phyloP scores from a whole-genome alignment of 768 basidiomycete genomes.

The Leccinum sublutescens region DNA sequence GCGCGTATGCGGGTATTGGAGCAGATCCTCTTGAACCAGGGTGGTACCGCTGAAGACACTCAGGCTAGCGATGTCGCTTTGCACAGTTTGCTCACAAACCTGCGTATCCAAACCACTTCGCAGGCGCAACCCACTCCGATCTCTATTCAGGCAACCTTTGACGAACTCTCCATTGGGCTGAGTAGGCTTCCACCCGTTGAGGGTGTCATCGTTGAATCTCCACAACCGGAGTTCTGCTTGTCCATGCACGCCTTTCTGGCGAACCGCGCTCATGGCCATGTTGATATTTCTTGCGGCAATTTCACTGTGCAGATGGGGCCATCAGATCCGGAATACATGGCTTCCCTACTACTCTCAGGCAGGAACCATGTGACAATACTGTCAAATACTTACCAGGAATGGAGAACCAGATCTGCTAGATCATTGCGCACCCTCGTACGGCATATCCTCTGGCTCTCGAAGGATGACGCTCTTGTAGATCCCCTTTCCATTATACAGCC shows the following conservation, averaged over 20 bases:
- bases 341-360: slow-evolving; percentile 12
- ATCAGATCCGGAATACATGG: slow-evolving; percentile 30
- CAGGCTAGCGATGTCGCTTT: slow-evolving; percentile 19
- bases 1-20: slow-evolving; percentile 46
- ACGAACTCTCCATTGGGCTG: slow-evolving; percentile 19
- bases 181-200: slow-evolving; percentile 4
- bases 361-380: slow-evolving; percentile 16
- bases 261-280: slow-evolving; percentile 2
- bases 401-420: slow-evolving; percentile 29
- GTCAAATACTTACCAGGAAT: slow-evolving; percentile 25
- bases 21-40: slow-evolving; percentile 33
- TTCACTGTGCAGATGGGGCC: slow-evolving; percentile 29
- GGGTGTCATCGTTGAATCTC: not conserved
- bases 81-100: slow-evolving; percentile 14
- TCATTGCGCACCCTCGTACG: slow-evolving; percentile 41
- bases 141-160: slow-evolving; percentile 9
- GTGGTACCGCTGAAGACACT: not conserved
- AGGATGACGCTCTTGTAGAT: slow-evolving; percentile 55
- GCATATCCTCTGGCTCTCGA: slow-evolving; percentile 50
- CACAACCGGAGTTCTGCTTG: slow-evolving; percentile 22
- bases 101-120: slow-evolving; percentile 15
- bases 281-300: slow-evolving; percentile 23
- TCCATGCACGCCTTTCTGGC: slow-evolving; percentile 21
- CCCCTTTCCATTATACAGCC: slow-evolving; percentile 82
- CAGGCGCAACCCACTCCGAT: not conserved